Conservation (phyloP, 441 rosid genomes). For the Theobroma grandiflorum region DNA sequence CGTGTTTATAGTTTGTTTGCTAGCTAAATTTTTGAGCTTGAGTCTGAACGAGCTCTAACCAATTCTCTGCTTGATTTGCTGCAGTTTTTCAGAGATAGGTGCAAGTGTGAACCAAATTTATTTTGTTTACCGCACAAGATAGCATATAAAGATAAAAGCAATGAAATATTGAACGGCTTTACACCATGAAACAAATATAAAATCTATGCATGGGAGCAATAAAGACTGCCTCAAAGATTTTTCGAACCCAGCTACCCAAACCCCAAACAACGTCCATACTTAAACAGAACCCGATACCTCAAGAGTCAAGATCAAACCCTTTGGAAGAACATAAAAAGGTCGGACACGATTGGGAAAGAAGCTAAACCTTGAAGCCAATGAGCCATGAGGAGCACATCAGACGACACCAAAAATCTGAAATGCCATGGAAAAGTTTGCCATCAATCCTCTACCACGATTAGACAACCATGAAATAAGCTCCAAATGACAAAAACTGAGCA, state of each 20-base stretch:
- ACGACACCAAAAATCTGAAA: not conserved
- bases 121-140: too few species aligned
- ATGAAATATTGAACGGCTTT: too few species aligned
- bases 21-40: not conserved
- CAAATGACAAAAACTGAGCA: too few species aligned
- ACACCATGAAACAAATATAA: too few species aligned
- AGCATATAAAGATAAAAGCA: too few species aligned
- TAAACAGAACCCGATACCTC: too few species aligned
- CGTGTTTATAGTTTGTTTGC: not conserved
- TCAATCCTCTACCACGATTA: not conserved
- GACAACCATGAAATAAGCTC: not conserved
- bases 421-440: not conserved
- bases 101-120: too few species aligned
- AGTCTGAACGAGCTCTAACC: not conserved
- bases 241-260: too few species aligned
- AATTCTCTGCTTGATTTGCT: not conserved
- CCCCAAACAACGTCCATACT: too few species aligned
- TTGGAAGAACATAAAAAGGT: not conserved
- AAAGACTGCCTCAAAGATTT: too few species aligned
- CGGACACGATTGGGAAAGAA: not conserved
- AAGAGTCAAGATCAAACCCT: not conserved
- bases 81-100: too few species aligned
- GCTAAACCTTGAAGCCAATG: not conserved
- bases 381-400: not conserved
- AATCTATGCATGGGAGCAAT: too few species aligned